Evolutionary conservation across 495 filamentous ascomycete genomes (phyloP).

Genomic region (Trichoderma gamsii): DNA sequence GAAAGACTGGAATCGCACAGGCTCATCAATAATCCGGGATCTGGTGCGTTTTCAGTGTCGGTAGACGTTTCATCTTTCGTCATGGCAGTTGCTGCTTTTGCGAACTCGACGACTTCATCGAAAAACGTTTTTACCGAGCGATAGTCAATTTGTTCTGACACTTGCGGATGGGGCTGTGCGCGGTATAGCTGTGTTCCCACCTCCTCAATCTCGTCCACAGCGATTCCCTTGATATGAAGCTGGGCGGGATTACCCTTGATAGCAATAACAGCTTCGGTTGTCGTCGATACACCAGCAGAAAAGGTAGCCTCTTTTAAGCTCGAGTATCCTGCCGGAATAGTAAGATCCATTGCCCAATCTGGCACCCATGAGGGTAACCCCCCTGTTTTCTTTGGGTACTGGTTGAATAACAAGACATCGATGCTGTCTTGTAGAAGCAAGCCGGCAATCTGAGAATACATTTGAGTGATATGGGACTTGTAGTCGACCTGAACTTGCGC

Average conservation of each 20-base stretch:
- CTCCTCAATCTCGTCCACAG: not conserved
- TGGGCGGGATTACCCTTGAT: not conserved
- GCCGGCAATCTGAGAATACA: not conserved
- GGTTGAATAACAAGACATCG: not conserved
- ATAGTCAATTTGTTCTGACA: not conserved
- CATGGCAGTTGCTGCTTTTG: not conserved
- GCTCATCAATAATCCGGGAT: not conserved
- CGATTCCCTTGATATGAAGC: not conserved
- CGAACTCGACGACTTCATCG: not conserved
- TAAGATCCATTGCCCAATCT: not conserved
- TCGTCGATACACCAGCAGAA: not conserved
- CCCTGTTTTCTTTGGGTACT: not conserved
- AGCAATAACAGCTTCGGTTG: not conserved
- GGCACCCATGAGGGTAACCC: not conserved
- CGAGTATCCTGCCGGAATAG: not conserved
- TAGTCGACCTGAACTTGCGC: not conserved
- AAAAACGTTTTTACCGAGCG: not conserved
- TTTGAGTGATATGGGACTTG: not conserved
- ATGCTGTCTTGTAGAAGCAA: not conserved
- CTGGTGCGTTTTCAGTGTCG: not conserved
- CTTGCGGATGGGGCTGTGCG: not conserved
- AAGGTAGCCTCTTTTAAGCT: not conserved
- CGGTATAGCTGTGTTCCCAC: not conserved
- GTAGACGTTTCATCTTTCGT: not conserved
- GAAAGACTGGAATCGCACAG: not conserved